phyloP scores from a whole-genome alignment of 768 basidiomycete genomes.

The Exsudoporus frostii region DNA sequence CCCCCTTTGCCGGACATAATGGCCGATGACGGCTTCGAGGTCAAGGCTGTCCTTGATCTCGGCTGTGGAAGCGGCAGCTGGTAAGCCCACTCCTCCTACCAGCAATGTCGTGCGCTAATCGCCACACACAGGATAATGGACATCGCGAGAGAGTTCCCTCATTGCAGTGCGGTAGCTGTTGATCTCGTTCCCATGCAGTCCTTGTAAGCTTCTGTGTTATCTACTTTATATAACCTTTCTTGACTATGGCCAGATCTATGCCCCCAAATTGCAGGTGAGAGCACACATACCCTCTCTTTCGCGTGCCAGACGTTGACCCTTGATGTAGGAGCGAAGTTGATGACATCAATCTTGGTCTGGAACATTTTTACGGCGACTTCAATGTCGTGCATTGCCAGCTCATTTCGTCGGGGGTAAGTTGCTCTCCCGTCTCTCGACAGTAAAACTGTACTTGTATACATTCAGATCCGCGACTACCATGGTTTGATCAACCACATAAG shows the following conservation, averaged over 20 bases:
- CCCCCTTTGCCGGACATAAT: conserved; percentile 56
- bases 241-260: conserved; percentile 47
- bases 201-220: conserved; percentile 41
- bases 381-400: conserved; percentile 73
- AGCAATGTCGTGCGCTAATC: conserved; percentile 6
- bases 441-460: conserved; percentile 14
- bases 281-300: conserved; percentile 2
- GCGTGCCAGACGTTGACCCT: conserved; percentile 3
- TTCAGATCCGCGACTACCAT: conserved; percentile 66
- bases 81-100: conserved; percentile 35
- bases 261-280: conserved; percentile 66
- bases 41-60: conserved; percentile 66
- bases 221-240: conserved; percentile 12
- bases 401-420: conserved; percentile 67
- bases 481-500: conserved; percentile 63
- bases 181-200: conserved; percentile 81
- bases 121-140: conserved; percentile 62
- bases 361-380: conserved; percentile 78
- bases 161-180: conserved; percentile 66
- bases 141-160: conserved; percentile 67
- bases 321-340: conserved; percentile 70
- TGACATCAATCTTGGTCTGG: conserved; percentile 80
- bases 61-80: conserved; percentile 81
- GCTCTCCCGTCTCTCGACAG: conserved; percentile 4
- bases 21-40: conserved; percentile 54